A percentile compares a stretch with the other conserved stretches of the same genome.
Evolutionary conservation across 1,139 yeast species (phyloP).

Genomic region (Lodderomyces jiufengensis): DNA sequence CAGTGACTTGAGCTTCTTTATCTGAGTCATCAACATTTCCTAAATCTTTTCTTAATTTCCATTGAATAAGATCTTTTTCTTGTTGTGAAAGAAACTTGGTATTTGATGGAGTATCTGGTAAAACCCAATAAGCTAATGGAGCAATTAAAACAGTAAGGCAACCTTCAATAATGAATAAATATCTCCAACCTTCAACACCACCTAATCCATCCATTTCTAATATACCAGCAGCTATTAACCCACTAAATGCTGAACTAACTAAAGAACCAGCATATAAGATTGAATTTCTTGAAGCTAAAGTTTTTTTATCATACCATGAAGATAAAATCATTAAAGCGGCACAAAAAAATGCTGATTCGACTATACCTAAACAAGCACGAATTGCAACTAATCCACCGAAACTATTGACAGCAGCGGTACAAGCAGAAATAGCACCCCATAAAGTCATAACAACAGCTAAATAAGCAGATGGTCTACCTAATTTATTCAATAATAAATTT

Average conservation of each 20-base stretch:
- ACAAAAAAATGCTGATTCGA: conserved; percentile 59
- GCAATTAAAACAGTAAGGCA: conserved; percentile 59
- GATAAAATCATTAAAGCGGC: conserved; percentile 48
- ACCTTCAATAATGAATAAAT: conserved; percentile 75
- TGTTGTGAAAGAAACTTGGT: conserved; percentile 48
- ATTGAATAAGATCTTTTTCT: conserved; percentile 48
- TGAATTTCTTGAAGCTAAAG: conserved; percentile 52
- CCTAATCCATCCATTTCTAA: conserved; percentile 35
- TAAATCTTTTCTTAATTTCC: conserved; percentile 38
- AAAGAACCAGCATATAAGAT: conserved; percentile 62
- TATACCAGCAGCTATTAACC: conserved; percentile 55
- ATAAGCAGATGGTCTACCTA: conserved; percentile 50
- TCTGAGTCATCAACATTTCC: conserved; percentile 40
- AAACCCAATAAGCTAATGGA: conserved; percentile 54
- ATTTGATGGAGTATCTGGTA: conserved; percentile 67
- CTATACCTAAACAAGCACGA: conserved; percentile 42
- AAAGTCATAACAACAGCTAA: conserved; percentile 47
- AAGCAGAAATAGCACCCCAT: conserved; percentile 53
- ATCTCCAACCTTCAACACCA: conserved; percentile 60
- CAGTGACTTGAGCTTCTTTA: conserved; percentile 30
- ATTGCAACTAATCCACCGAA: conserved; percentile 33
- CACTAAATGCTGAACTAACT: conserved; percentile 80
- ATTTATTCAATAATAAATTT: conserved; percentile 44
- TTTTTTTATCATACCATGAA: conserved; percentile 47
- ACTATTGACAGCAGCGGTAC: conserved; percentile 28